Conservation (phyloP, 495 filamentous ascomycete genomes). For the Aspergillus baeticus region DNA sequence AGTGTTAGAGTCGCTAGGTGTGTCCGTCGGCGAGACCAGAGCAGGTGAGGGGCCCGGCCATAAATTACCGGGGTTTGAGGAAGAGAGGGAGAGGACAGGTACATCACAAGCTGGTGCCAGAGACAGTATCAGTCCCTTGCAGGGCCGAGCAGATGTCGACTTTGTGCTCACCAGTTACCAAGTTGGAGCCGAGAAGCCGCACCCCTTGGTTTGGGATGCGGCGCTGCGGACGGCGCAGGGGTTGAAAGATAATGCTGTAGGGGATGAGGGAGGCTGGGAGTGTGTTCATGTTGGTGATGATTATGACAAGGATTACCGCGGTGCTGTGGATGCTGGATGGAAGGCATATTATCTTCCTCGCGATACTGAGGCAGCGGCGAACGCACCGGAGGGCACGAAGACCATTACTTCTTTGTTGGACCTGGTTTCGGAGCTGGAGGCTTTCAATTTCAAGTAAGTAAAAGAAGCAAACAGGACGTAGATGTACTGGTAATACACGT, state of each 20-base stretch:
- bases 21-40: constrained; percentile 41
- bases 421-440: constrained; percentile 17
- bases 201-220: constrained; percentile 59
- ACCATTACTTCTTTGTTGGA: constrained; percentile 32
- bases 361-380: constrained; percentile 11
- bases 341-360: constrained; percentile 51
- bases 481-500: constrained; percentile 3
- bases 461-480: neutral
- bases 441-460: neutral
- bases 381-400: constrained; percentile 13
- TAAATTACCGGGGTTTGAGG: constrained; percentile 41
- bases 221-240: constrained; percentile 46
- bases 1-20: constrained; percentile 60
- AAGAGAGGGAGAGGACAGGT: constrained; percentile 18
- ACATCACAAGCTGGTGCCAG: neutral
- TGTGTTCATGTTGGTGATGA: constrained; percentile 71
- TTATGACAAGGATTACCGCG: constrained; percentile 58
- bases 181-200: constrained; percentile 67
- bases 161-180: constrained; percentile 74
- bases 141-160: constrained; percentile 49
- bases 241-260: constrained; percentile 7
- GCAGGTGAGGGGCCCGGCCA: constrained; percentile 12
- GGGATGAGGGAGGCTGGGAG: constrained; percentile 33
- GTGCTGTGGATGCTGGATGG: constrained; percentile 65
- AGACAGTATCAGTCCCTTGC: neutral